Percentiles rank a stretch among this genome's conserved stretches.
Evolutionary conservation across 352 stramenopile genomes (phyloP).

Genomic region (Phytophthora tentaculata): DNA sequence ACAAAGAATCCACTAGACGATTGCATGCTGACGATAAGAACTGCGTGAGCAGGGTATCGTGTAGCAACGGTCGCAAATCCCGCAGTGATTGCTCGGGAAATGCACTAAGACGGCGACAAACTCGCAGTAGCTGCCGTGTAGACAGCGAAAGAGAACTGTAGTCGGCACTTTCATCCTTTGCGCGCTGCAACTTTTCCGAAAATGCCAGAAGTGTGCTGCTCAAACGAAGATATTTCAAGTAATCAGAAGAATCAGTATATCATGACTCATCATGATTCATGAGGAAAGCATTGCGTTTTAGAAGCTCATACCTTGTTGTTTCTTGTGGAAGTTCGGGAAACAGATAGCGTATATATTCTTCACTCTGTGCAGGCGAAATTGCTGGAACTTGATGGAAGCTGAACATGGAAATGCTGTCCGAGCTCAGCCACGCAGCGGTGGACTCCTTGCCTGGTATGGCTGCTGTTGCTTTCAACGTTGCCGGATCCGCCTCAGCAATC

Average conservation of each 20-base stretch:
- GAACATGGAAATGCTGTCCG: conserved; percentile 84
- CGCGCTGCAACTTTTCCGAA: conserved; percentile 51
- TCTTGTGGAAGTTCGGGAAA: conserved; percentile 61
- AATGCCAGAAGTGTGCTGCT: conserved; percentile 62
- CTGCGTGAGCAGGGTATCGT: conserved; percentile 80
- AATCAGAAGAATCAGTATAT: background rate
- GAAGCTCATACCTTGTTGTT: conserved; percentile 58
- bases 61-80: conserved; percentile 69
- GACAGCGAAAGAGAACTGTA: conserved; percentile 66
- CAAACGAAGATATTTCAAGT: background rate
- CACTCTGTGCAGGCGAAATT: conserved; percentile 47
- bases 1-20: conserved; percentile 54
- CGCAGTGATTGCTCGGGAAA: conserved; percentile 68
- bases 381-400: conserved; percentile 66
- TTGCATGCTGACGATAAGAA: conserved; percentile 68
- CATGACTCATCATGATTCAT: too few relatives aligned
- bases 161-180: conserved; percentile 52
- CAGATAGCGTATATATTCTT: conserved; percentile 56
- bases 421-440: conserved; percentile 70
- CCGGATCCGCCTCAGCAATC: conserved; percentile 71
- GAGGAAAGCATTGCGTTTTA: background rate
- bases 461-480: conserved; percentile 37
- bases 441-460: conserved; percentile 49
- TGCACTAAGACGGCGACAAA: conserved; percentile 69
- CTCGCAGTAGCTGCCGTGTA: conserved; percentile 67